Evolutionary conservation across 306 rosid genomes (phyloP), one percentile per base, ranked within the genome.

Genomic region (Prunus fruticosa): DNA sequence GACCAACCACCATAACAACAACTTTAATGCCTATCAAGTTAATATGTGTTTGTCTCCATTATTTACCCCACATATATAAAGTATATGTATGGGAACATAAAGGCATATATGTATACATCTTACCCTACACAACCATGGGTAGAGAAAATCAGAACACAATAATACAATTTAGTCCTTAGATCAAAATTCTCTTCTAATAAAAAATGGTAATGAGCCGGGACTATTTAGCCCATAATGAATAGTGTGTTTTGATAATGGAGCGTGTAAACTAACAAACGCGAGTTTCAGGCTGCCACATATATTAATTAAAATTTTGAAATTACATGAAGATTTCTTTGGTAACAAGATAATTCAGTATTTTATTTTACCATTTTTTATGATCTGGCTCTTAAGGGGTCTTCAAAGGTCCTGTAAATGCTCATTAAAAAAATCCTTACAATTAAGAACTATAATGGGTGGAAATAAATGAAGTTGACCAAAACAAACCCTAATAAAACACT

Each of bases 1-100:
- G 81, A 88, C 91, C 97, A 90, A 87, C 97, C 80, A 88, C 95
- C 89, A 81, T 84, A 81, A 87, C 89, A 87, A 84, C 91, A 73
- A 88, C 92, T 92, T 92, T 84, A 88, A 86, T 85, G 91, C 85
- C 76, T 78, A 61, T 45, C 78, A 80, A 74, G 80, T 82, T 77
- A 41, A 68, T 65, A 57, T 61, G 71, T 82, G 71, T 68, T 77
- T 82, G 18, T 75, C 70, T 28, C 67, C 57, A 64, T 47, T 76
- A 61, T 60, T 46, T 73, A 68, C 73, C 67, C 56, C 58, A 25
- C 27, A 25, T 25, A 25, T 41, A 76, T 8, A 30, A 27, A 77
- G 25, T 76, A 56, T 20, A 27, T 63, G 74, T 69, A 80, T 32
- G 50, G 49, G 27, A 64, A 20, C 69, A 64, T 34, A 34, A 25